Percentiles rank a stretch among this genome's conserved stretches.
Evolutionary conservation across 805 yeast species (phyloP).

Genomic region (Saccharomycopsis fodiens): DNA sequence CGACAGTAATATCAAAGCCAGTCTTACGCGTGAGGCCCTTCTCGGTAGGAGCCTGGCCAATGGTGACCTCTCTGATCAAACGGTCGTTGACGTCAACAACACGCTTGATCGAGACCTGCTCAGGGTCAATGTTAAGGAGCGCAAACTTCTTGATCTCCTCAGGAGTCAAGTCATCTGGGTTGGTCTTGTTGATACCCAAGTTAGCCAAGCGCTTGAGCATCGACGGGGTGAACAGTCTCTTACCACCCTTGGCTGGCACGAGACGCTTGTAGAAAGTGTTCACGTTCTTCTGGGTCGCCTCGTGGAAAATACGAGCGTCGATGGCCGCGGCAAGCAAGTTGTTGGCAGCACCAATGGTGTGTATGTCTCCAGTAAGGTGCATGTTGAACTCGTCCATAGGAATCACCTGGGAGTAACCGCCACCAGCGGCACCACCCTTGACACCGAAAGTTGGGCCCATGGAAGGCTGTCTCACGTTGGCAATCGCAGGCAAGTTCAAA

Average conservation of each 20-base stretch:
- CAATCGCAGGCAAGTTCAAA: slow-evolving; percentile 58
- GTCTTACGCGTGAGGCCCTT: slow-evolving; percentile 64
- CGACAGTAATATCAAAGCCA: slow-evolving; percentile 80
- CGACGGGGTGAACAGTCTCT: slow-evolving; percentile 56
- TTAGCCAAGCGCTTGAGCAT: slow-evolving; percentile 62
- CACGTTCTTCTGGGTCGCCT: slow-evolving; percentile 56
- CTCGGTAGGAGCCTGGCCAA: slow-evolving; percentile 79
- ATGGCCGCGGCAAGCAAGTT: slow-evolving; percentile 79
- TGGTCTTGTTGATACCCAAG: slow-evolving; percentile 59
- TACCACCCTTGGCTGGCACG: slow-evolving; percentile 63
- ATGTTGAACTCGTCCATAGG: slow-evolving; percentile 86
- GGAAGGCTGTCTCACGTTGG: slow-evolving; percentile 80
- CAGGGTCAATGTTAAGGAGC: slow-evolving; percentile 70
- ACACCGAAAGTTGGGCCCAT: slow-evolving; percentile 89
- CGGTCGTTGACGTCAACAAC: slow-evolving; percentile 83
- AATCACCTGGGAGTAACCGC: slow-evolving; percentile 80
- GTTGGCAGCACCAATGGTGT: slow-evolving; percentile 77
- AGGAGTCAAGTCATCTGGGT: slow-evolving; percentile 64
- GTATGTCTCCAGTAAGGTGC: slow-evolving; percentile 83
- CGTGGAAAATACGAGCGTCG: slow-evolving; percentile 83
- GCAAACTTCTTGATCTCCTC: slow-evolving; percentile 63
- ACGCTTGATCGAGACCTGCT: slow-evolving; percentile 72
- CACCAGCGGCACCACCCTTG: slow-evolving; percentile 89
- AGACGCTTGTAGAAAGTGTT: slow-evolving; percentile 66
- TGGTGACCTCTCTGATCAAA: slow-evolving; percentile 67